phyloP scores from a whole-genome alignment of 2,329 filamentous ascomycete species.

The Aureobasidium sp. region DNA sequence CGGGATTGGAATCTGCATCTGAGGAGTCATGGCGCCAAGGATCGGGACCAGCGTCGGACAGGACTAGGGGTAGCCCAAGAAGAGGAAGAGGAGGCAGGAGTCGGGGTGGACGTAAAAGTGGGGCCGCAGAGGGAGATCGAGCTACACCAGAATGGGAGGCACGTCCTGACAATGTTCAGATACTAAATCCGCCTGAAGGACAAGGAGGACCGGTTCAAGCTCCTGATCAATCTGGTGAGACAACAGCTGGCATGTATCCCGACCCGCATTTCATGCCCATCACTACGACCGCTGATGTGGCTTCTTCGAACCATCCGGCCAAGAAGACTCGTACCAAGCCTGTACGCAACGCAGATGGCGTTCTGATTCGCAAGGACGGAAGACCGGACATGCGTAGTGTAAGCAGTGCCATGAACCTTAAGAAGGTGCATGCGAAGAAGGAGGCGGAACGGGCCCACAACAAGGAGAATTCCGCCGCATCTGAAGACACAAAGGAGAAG shows the following conservation, averaged over 20 bases:
- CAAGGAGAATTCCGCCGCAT: constrained; percentile 22
- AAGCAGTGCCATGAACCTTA: constrained; percentile 45
- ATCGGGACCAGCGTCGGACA: background rate
- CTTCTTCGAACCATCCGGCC: constrained; percentile 18
- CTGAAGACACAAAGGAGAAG: constrained; percentile 8
- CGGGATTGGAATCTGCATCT: constrained; percentile 23
- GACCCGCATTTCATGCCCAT: constrained; percentile 28
- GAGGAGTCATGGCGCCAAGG: constrained; percentile 25
- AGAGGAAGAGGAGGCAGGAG: constrained; percentile 33
- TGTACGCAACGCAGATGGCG: constrained; percentile 42
- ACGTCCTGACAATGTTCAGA: background rate
- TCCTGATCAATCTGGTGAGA: constrained; percentile 16
- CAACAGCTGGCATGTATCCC: constrained; percentile 25
- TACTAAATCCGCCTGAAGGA: constrained; percentile 18
- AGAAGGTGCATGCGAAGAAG: constrained; percentile 46
- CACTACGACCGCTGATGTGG: constrained; percentile 9
- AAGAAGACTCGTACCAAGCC: constrained; percentile 47
- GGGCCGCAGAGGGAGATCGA: constrained; percentile 23
- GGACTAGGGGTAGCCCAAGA: constrained; percentile 22
- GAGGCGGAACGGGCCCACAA: constrained; percentile 32
- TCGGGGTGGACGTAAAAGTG: constrained; percentile 32
- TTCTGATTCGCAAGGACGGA: constrained; percentile 46
- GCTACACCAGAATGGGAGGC: constrained; percentile 37
- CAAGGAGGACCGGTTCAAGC: constrained; percentile 23
- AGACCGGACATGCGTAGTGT: constrained; percentile 46